A percentile compares a stretch with the other conserved stretches of the same genome.
Evolutionary conservation across 345 rosid species (phyloP).

Genomic region (Excoecaria cochinchinensis): DNA sequence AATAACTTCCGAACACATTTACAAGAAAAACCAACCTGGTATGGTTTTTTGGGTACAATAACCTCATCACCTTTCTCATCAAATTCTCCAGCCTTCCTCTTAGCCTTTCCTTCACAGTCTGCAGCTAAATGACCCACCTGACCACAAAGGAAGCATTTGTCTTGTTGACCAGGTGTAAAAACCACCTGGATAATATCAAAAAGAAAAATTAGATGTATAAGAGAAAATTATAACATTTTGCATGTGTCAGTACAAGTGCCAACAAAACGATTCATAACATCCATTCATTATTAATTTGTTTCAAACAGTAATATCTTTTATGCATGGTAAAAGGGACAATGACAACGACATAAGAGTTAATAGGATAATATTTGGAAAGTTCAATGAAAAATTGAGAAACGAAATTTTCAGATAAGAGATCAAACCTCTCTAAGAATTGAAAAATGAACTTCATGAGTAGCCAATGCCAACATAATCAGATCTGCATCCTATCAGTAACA

Average conservation of each 20-base stretch:
- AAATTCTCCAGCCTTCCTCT: conserved; percentile 83
- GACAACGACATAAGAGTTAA: background rate
- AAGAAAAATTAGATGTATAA: background rate
- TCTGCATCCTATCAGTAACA: conserved; percentile 80
- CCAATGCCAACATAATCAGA: conserved; percentile 93
- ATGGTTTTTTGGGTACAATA: conserved; percentile 70
- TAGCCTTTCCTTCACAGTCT: conserved; percentile 80
- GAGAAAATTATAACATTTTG: background rate
- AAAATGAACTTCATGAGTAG: conserved; percentile 90
- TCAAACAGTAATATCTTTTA: background rate
- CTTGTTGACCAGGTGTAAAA: conserved; percentile 68
- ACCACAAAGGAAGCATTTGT: conserved; percentile 92
- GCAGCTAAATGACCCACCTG: conserved; percentile 93
- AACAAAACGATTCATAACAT: background rate
- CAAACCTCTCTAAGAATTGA: conserved; percentile 96
- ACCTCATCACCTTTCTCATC: conserved; percentile 81
- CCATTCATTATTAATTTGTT: background rate
- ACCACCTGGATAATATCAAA: conserved; percentile 51
- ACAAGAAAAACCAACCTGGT: conserved; percentile 54
- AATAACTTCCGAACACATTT: background rate
- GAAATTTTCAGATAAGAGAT: background rate
- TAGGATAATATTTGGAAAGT: background rate
- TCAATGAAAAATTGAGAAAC: background rate
- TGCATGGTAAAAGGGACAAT: background rate
- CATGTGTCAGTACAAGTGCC: background rate